Evolutionary conservation across 2,329 filamentous ascomycete species (phyloP), one percentile per base, ranked within the genome.

Genomic region (Clathrospora elynae): DNA sequence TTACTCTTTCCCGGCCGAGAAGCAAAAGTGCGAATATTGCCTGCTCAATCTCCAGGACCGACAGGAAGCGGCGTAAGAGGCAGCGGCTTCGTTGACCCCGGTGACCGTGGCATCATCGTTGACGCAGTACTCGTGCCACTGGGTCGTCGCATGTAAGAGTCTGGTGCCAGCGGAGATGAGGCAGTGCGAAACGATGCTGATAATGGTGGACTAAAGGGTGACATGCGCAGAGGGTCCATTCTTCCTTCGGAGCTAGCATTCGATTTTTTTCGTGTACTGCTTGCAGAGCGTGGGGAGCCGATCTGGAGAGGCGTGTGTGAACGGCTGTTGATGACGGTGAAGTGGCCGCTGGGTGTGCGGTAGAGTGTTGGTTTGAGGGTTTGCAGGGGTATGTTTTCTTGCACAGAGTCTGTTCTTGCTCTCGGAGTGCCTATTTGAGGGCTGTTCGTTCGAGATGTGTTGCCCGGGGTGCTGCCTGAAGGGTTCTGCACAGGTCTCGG

Each of bases 21-120:
- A n/a, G n/a, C n/a, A n/a, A n/a, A n/a, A n/a, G n/a, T n/a, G n/a
- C n/a, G n/a, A n/a, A n/a, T n/a, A n/a, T n/a, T n/a, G n/a, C n/a
- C n/a, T n/a, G 20, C 20, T 23, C 29, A 44, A 19, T 18, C 29
- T 13, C 3, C 22, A n/a, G 13, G 19, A 14, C 43, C 37, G 2
- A 62, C 52, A 0, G 64, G 64, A 8, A 66, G 62, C 4, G 64
- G 64, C n/a, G 64, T 68, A 6, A 66, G 33, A 7, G 65, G 65
- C 14, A 68, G 30, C 11, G 61, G 59, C 39, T 68, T 68, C 9
- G 58, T 53, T 20, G 49, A 49, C 7, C 51, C 47, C 2, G 49
- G 45, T 6, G 42, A 45, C 11, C 32, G 41, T 16, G 46, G 39
- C 23, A 33, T 38, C 6, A 35, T 20, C 9, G 38, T 25, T 22